Evolutionary conservation across 495 filamentous ascomycete genomes (phyloP).

Genomic region (Tuber melanosporum): DNA sequence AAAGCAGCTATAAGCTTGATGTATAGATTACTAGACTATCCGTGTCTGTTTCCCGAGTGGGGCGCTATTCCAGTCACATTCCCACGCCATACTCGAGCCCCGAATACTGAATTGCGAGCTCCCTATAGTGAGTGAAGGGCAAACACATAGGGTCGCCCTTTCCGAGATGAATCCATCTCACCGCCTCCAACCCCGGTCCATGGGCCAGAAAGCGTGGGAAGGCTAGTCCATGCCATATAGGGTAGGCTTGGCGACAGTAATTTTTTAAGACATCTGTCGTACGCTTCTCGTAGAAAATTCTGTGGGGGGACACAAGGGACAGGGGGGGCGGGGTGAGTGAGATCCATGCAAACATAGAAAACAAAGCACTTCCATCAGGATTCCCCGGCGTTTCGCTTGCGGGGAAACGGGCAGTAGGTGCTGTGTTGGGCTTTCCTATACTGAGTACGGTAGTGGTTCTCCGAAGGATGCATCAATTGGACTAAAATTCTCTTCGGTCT

Average conservation of each 20-base stretch:
- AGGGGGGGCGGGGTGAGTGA: not conserved
- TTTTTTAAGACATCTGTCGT: constrained; percentile 10
- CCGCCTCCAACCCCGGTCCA: constrained; percentile 12
- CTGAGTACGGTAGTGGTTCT: constrained; percentile 15
- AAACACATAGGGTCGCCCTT: not conserved
- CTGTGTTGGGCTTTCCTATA: constrained; percentile 16
- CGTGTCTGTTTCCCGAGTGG: not conserved
- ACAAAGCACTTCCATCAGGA: constrained; percentile 6
- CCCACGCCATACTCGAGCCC: not conserved
- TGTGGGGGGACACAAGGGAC: not conserved
- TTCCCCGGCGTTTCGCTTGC: constrained; percentile 27
- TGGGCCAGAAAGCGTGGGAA: not conserved
- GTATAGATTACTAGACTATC: not conserved
- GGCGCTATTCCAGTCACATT: not conserved
- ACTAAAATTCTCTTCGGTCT: constrained; percentile 11
- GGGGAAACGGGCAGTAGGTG: constrained; percentile 23
- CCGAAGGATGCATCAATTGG: constrained; percentile 4
- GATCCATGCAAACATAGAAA: not conserved
- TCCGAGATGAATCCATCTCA: constrained; percentile 1
- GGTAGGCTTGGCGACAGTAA: not conserved
- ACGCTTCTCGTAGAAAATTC: constrained; percentile 8
- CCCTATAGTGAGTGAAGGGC: not conserved
- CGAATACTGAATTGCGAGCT: not conserved
- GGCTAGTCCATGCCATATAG: not conserved
- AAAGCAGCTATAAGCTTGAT: not conserved